Conservation (phyloP, 768 basidiomycete species). For the Boletus reticuloceps region DNA sequence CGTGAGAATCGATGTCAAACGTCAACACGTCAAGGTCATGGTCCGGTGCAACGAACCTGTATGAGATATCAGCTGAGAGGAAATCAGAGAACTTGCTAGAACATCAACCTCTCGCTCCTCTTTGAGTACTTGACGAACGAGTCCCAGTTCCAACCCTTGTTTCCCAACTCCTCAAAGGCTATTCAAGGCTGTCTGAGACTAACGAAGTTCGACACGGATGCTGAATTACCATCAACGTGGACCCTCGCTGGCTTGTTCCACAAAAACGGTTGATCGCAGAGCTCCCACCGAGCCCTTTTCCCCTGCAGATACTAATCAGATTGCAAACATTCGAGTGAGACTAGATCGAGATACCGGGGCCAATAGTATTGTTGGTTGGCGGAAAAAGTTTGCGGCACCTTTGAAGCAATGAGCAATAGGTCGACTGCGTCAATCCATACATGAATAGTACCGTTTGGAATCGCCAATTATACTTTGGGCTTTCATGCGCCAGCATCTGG, state of each 20-base stretch:
- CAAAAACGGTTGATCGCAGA: background rate
- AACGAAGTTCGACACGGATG: background rate
- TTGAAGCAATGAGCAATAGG: background rate
- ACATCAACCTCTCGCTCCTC: background rate
- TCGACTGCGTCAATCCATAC: background rate
- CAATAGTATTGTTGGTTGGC: background rate
- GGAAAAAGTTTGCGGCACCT: background rate
- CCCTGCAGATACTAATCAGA: background rate
- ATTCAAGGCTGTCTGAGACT: background rate
- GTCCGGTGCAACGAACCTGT: slow-evolving; percentile 2
- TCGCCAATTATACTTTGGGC: background rate
- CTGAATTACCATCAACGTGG: background rate
- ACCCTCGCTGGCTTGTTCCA: background rate
- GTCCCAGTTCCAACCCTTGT: slow-evolving; percentile 2
- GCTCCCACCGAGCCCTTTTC: slow-evolving; percentile 1
- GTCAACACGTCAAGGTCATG: background rate
- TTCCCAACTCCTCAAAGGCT: slow-evolving; percentile 2
- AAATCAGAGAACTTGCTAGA: background rate
- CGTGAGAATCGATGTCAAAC: background rate
- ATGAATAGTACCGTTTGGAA: background rate
- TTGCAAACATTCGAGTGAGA: background rate
- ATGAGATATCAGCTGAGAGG: background rate
- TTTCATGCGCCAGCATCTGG: background rate
- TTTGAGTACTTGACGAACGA: slow-evolving; percentile 4
- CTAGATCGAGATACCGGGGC: background rate